phyloP scores from a whole-genome alignment of 2,329 filamentous ascomycete species.

The Penicillium polonicum region DNA sequence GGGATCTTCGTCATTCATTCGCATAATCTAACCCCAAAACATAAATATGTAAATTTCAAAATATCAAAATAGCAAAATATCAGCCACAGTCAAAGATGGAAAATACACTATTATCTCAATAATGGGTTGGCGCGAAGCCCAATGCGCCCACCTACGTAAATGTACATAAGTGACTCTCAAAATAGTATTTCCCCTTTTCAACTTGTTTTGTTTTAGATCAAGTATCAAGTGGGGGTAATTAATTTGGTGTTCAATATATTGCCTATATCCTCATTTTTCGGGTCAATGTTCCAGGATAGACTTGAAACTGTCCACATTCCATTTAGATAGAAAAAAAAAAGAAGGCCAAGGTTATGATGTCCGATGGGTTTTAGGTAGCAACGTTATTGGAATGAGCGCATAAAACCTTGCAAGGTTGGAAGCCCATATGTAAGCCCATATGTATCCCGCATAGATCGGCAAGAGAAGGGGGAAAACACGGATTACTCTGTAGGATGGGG shows the following conservation, averaged over 20 bases:
- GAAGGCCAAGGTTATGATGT: no score
- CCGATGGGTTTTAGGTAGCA: background rate
- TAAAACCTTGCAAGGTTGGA: background rate
- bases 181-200: background rate
- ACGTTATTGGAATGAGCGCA: background rate
- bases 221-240: background rate
- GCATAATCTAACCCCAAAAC: no score
- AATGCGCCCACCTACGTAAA: background rate
- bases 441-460: background rate
- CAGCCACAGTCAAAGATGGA: no score
- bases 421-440: background rate
- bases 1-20: no score
- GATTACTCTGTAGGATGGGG: background rate
- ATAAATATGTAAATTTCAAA: no score
- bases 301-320: background rate
- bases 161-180: background rate
- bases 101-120: no score
- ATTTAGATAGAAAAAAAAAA: background rate
- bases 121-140: background rate
- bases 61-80: no score
- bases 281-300: background rate
- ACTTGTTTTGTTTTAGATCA: background rate
- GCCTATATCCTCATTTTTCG: background rate
- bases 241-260: background rate
- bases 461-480: background rate